phyloP scores from a whole-genome alignment of 176 grass and related monocot species.

The Aegilops tauschii region DNA sequence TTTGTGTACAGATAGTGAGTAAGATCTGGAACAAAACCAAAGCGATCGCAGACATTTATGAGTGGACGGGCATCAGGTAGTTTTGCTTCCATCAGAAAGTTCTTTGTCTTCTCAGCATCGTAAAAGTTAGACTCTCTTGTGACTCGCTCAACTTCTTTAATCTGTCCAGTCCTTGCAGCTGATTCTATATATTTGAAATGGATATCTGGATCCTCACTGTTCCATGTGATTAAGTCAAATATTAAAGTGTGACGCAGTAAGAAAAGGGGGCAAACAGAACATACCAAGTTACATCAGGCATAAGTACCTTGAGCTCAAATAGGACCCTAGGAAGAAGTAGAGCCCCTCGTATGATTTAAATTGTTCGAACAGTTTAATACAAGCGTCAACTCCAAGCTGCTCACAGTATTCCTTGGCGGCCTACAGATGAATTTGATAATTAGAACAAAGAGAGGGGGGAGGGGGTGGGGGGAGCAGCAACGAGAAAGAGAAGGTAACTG shows the following conservation, averaged over 20 bases:
- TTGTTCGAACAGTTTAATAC: slow-evolving; percentile 95
- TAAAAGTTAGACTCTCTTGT: slow-evolving; percentile 99
- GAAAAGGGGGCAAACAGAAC: not conserved
- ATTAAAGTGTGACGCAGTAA: slow-evolving; percentile 20
- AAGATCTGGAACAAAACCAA: slow-evolving; percentile 95
- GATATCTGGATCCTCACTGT: slow-evolving; percentile 96
- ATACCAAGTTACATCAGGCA: slow-evolving; percentile 4
- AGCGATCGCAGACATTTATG: slow-evolving; percentile 98
- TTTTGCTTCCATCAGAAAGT: slow-evolving; percentile 97
- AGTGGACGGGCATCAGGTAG: slow-evolving; percentile 89
- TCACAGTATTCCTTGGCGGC: slow-evolving; percentile 92
- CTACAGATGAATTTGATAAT: slow-evolving; percentile 39
- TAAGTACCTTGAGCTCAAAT: slow-evolving; percentile 89
- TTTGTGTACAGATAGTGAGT: slow-evolving; percentile 93
- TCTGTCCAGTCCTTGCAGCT: slow-evolving; percentile 95
- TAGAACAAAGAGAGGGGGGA: not conserved
- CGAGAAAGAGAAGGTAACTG: not conserved
- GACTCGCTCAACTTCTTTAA: slow-evolving; percentile 99
- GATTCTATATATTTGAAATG: slow-evolving; percentile 99
- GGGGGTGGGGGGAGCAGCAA: not conserved
- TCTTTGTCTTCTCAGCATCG: slow-evolving; percentile 96
- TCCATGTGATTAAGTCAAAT: slow-evolving; percentile 34
- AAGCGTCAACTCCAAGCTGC: slow-evolving; percentile 81
- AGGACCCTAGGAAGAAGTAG: slow-evolving; percentile 96
- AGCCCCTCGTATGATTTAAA: slow-evolving; percentile 99